Base-by-base conservation (phyloP, 257 asterid species). In the Solanum stenotomum region DNA sequence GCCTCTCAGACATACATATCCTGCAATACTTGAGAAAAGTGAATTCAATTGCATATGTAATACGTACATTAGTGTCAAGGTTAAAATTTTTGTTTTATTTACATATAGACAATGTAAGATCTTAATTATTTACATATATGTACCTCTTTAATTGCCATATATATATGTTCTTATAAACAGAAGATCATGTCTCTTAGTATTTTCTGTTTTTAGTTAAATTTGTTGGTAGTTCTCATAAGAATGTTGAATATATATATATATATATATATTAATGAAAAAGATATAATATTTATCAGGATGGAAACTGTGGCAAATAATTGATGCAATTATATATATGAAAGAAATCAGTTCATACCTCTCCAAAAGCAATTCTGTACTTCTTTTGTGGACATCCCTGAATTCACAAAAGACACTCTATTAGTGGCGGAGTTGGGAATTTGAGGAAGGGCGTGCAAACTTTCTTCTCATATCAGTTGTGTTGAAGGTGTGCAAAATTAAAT, bases 1-100 rank as follows among this genome's bases (percentile, higher is more conserved):
- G 14, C 89, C 90, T 70, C 91, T 88, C 18, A 91, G 77, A 84
- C 93, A 91, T 46, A 84, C 74, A 78, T 59, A 89, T 68, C 91
- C 91, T 89, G 87, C 56, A 67, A 61, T n/a, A 87, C 31, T 38
- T 34, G 16, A 27, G n/a, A 38, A 40, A 34, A 29, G 16, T 78
- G n/a, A 6, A 11, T 52, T 29, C 77, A 70, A 12, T 14, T 14
- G 38, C 78, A 71, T 31, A 71, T 12, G 31, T 5, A 67, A 65
- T 63, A 63, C 56, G 6, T 49, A 49, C 31, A 61, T 61, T 13
- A 59, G 59, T 46, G 20, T 46, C 59, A 7, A 59, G 27, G 12
- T 22, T 59, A 59, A 59, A 8, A 8, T 8, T 22, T 59, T 67
- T 0, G 34, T 49, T 49, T 49, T 14, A 46, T 46, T 46, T 46